Conservation (phyloP, 441 rosid species). For the Erodium moschatum region DNA sequence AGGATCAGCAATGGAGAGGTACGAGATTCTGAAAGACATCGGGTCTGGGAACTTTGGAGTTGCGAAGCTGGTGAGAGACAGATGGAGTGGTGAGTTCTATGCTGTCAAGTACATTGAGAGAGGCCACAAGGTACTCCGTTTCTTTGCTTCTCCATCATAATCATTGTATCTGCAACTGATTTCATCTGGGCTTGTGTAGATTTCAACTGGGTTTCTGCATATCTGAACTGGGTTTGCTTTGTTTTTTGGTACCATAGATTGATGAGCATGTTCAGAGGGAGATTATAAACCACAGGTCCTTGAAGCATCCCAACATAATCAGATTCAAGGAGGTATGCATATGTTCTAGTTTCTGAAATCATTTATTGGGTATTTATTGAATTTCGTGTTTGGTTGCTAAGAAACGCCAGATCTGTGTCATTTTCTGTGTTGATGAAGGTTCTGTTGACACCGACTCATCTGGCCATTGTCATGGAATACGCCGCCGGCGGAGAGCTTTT, state of each 20-base stretch:
- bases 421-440: slow-evolving; percentile 36
- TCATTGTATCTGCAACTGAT: neutral
- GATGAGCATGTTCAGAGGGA: slow-evolving; percentile 7
- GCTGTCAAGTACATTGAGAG: slow-evolving; percentile 98
- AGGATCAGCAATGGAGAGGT: slow-evolving; percentile 16
- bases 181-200: neutral
- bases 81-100: slow-evolving; percentile 71
- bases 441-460: slow-evolving; percentile 81
- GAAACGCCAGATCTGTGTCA: neutral
- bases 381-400: neutral
- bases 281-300: slow-evolving; percentile 7
- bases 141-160: slow-evolving; percentile 6
- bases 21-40: slow-evolving; percentile 79
- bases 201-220: neutral
- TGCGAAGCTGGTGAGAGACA: slow-evolving; percentile 86
- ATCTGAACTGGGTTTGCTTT: neutral
- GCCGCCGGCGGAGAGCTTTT: slow-evolving; percentile 98
- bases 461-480: slow-evolving; percentile 98
- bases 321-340: neutral
- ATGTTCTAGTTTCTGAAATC: neutral
- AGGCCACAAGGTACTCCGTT: slow-evolving; percentile 70
- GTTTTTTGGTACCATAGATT: neutral
- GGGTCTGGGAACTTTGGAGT: slow-evolving; percentile 94
- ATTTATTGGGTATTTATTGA: no score
- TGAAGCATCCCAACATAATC: slow-evolving; percentile 1